phyloP scores from a whole-genome alignment of 441 rosid species.

The Jatropha multifida region DNA sequence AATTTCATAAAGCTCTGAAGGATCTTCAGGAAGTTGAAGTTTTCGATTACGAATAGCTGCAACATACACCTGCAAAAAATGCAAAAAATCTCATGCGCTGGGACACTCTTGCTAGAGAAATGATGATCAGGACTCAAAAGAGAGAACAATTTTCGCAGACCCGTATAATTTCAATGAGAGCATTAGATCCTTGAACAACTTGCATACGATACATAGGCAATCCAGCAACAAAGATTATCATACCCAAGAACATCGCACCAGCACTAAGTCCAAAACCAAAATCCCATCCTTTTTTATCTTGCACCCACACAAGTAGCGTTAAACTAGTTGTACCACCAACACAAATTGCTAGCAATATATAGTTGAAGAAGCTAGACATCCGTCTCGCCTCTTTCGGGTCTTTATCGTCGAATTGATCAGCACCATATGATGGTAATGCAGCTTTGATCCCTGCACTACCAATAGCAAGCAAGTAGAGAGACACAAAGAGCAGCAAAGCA shows the following conservation, averaged over 20 bases:
- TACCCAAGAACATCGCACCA: constrained; percentile 34
- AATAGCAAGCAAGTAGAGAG: constrained; percentile 47
- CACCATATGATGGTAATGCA: constrained; percentile 51
- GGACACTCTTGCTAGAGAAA: neutral
- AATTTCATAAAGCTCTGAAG: constrained; percentile 47
- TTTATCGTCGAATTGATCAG: constrained; percentile 58
- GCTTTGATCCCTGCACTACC: constrained; percentile 59
- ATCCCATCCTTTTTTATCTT: constrained; percentile 63
- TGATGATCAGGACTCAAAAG: neutral
- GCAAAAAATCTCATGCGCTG: neutral
- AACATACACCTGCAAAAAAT: constrained; percentile 43
- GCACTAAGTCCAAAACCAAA: constrained; percentile 46
- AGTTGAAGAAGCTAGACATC: constrained; percentile 64
- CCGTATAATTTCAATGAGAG: constrained; percentile 47
- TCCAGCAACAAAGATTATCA: constrained; percentile 37
- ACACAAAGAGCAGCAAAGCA: constrained; percentile 41
- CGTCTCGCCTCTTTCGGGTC: constrained; percentile 46
- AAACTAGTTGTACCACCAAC: constrained; percentile 46
- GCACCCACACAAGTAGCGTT: constrained; percentile 53
- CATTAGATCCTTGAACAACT: constrained; percentile 37
- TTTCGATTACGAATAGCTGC: constrained; percentile 50
- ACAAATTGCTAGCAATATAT: constrained; percentile 38
- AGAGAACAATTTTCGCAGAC: constrained; percentile 18
- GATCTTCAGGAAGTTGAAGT: constrained; percentile 46
- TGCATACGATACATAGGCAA: constrained; percentile 50